Evolutionary conservation across 352 stramenopile species (phyloP), one percentile per base, ranked within the genome.

Genomic region (Phytophthora sp.): DNA sequence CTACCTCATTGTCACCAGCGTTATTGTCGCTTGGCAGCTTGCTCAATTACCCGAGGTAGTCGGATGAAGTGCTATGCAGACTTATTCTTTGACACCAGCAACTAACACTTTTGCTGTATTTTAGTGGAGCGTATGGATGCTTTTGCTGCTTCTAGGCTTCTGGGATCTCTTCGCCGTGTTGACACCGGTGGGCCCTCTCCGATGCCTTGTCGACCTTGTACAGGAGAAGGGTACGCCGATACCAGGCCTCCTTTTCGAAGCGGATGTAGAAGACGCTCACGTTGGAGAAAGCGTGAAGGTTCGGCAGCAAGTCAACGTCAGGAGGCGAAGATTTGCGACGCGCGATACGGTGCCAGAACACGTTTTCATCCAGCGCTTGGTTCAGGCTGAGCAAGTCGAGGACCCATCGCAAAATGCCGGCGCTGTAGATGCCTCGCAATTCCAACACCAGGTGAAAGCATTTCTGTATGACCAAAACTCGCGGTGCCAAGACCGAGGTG

Each of bases 81-180:
- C 12, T 10, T 10, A 11, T 15, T 18, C 18, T 11, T 1, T 32
- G 32, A 10, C 13, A 15, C 32, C 15, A 11, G 15, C 5, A 15
- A 18, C 6, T 53, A 34, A 54, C 12, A 23, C n/a, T 42, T 23
- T 37, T 37, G 11, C 38, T 51, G 13, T 34, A 2, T 46, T 69
- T 3, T 26, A 92, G 80, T 97, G 87, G 88, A 96, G 85, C 24
- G 69, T 84, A 10, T 97, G 89, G 89, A 91, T 91, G 57, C 72
- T 96, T 4, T 66, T 96, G n/a, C 68, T 98, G 10, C 91, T 98
- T 31, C 74, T 99, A 37, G 97, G 89, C 1, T 89, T 99, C 32
- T 99, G 98, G 79, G 97, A 99, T 74, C 76, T 99, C 6, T 99
- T 97, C 64, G 97, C 97, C 4, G 97, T 99, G 2, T 74, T 99